These are phyloP conservation scores for Poa pratensis DNA, from an alignment of 176 grass and related monocot species.

Conservation along the genomic window DNA sequence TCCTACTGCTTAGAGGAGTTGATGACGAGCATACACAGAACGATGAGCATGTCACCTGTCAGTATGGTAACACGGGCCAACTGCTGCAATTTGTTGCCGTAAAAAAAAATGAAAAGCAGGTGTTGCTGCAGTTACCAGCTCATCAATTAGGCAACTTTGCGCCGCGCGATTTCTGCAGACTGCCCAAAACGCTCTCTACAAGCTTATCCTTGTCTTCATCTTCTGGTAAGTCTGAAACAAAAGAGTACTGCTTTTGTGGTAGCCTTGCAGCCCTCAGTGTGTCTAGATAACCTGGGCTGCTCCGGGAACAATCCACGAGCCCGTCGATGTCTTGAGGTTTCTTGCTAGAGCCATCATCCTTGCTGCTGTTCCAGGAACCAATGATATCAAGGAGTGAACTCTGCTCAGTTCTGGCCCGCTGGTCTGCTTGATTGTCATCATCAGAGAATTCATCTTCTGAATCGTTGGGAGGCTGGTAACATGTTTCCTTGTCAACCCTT, in stretches of 20 bases:
- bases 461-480: constrained; percentile 49
- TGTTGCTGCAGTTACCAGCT: neutral
- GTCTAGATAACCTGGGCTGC: constrained; percentile 9
- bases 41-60: neutral
- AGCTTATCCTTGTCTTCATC: constrained; percentile 60
- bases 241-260: constrained; percentile 43
- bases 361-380: constrained; percentile 66
- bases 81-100: neutral
- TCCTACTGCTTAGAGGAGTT: neutral
- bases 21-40: neutral
- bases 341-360: constrained; percentile 39
- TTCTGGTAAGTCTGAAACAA: constrained; percentile 40
- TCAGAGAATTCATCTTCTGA: constrained; percentile 70
- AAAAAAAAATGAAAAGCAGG: constrained; percentile 16
- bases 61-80: neutral
- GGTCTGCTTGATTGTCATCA: constrained; percentile 37
- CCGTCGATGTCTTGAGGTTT: constrained; percentile 50
- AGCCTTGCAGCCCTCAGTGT: constrained; percentile 17
- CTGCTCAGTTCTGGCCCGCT: constrained; percentile 37
- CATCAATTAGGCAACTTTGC: constrained; percentile 52
- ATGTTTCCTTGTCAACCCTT: constrained; percentile 37
- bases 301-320: constrained; percentile 56
- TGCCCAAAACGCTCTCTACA: constrained; percentile 65
- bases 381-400: constrained; percentile 72
- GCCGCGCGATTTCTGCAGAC: constrained; percentile 59